Percentiles rank a stretch among this genome's conserved stretches.
Evolutionary conservation across 2,329 filamentous ascomycete genomes (phyloP).

Genomic region (Didymella glomerata): DNA sequence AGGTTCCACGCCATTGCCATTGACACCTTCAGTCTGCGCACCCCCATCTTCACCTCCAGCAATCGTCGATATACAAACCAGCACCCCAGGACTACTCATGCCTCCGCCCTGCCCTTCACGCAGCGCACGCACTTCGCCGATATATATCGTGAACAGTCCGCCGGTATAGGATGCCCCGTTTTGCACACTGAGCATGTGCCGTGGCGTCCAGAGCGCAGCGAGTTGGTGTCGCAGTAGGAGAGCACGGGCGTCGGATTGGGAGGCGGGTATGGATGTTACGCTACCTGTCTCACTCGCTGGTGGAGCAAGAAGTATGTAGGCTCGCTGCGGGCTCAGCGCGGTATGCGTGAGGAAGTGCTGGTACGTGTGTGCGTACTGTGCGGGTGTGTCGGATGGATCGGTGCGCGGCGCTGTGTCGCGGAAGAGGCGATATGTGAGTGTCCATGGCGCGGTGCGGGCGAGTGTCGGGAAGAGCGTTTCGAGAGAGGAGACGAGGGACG

Average conservation of each 20-base stretch:
- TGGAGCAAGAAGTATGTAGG: conserved; percentile 40
- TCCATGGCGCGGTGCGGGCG: conserved; percentile 37
- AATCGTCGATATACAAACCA: conserved; percentile 39
- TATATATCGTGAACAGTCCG: conserved; percentile 38
- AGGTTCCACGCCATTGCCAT: conserved; percentile 7
- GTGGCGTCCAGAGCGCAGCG: conserved; percentile 40
- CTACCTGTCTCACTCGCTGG: conserved; percentile 14
- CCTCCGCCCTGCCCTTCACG: conserved; percentile 32
- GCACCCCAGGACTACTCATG: conserved; percentile 36
- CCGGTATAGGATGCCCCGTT: conserved; percentile 33
- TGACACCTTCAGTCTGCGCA: background rate
- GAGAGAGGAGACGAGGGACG: conserved; percentile 37
- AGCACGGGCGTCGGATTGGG: conserved; percentile 35
- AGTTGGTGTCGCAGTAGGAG: conserved; percentile 32
- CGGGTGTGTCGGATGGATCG: conserved; percentile 20
- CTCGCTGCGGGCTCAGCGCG: conserved; percentile 28
- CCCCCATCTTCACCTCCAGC: conserved; percentile 11
- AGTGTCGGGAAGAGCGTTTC: conserved; percentile 39
- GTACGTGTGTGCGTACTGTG: conserved; percentile 34
- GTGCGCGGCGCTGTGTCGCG: conserved; percentile 40
- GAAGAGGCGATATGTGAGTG: conserved; percentile 45
- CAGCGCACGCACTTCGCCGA: conserved; percentile 39
- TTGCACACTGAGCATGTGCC: conserved; percentile 34
- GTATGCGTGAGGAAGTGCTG: conserved; percentile 44
- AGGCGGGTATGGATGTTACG: conserved; percentile 36